Conservation (phyloP, 768 basidiomycete genomes). For the Pholiota molesta region DNA sequence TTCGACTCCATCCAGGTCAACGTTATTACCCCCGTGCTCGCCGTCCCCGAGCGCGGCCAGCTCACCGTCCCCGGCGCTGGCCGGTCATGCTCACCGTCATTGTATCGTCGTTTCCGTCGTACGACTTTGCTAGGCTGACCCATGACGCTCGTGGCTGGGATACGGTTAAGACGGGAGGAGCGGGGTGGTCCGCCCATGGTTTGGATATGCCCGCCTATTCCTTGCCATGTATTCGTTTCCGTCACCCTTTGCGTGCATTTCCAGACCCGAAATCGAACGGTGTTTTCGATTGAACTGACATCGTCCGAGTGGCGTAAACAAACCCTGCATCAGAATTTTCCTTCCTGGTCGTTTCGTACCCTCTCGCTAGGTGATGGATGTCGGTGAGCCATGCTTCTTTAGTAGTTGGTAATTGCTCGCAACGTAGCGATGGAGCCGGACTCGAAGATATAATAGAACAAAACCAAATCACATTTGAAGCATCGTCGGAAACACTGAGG, state of each 20-base stretch:
- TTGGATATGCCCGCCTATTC: slow-evolving; percentile 21
- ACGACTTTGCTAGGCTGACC: neutral
- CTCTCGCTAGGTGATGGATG: no score
- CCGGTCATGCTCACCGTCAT: slow-evolving; percentile 31
- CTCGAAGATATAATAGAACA: no score
- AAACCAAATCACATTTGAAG: no score
- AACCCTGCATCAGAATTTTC: no score
- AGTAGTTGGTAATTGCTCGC: no score
- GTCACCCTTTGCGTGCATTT: slow-evolving; percentile 12
- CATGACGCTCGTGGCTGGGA: neutral
- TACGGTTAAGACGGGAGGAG: neutral
- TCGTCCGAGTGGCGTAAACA: no score
- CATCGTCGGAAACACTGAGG: no score
- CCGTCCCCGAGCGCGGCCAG: slow-evolving; percentile 68
- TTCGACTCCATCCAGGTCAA: slow-evolving; percentile 88
- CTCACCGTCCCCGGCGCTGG: slow-evolving; percentile 84
- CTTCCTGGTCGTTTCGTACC: no score
- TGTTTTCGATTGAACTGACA: neutral
- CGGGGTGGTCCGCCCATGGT: slow-evolving; percentile 15
- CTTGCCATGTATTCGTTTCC: slow-evolving; percentile 23
- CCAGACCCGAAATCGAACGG: slow-evolving; percentile 8
- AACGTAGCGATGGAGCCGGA: no score
- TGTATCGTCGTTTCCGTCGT: neutral
- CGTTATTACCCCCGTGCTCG: slow-evolving; percentile 66
- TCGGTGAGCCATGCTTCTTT: no score